Evolutionary conservation across 768 basidiomycete genomes (phyloP), one percentile per base, ranked within the genome.

Genomic region (Pisolithus albus): DNA sequence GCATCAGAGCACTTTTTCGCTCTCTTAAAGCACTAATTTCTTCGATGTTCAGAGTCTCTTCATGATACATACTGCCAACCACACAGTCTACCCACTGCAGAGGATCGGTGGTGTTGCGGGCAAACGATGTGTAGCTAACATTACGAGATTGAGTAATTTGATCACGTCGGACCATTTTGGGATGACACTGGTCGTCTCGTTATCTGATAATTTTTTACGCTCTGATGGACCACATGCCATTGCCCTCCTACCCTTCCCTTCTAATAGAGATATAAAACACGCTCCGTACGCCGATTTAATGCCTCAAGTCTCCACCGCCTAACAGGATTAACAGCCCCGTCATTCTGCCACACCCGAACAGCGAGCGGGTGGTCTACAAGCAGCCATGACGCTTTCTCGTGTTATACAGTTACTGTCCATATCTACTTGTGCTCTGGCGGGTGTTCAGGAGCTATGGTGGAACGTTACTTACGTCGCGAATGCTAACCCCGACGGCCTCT

Each of bases 401-500:
- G 13, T 53, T 10, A 6, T 61, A 9, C 55, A 61, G 10, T 49
- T 74, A 41, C 47, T 57, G 15, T 7, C 49, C 0, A 21, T 53
- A 9, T 64, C 72, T 37, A 55, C 72, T 3, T 67, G 73, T 30
- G 77, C 65, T n/a, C 59, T 79, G 15, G 86, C 83, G n/a, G 84
- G 77, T 24, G 73, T 87, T 15, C 75, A 82, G 2, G 88, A 91
- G 59, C 51, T 81, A 13, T 91, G 88, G 88, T 94, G 92, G 92
- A 86, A 96, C 65, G 77, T 97, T 67, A 86, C 91, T 46, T 94
- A 90, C 54, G 83, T 90, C 49, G 67, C 83, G 24, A 68, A 82
- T 53, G 86, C 79, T 43, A 90, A 84, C 68, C 95, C 95, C 2
- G 92, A 95, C 62, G 90, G 88, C 5, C 79, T 92, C 47, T 79